Conservation (phyloP, 495 filamentous ascomycete species). For the Delitschia confertaspora region DNA sequence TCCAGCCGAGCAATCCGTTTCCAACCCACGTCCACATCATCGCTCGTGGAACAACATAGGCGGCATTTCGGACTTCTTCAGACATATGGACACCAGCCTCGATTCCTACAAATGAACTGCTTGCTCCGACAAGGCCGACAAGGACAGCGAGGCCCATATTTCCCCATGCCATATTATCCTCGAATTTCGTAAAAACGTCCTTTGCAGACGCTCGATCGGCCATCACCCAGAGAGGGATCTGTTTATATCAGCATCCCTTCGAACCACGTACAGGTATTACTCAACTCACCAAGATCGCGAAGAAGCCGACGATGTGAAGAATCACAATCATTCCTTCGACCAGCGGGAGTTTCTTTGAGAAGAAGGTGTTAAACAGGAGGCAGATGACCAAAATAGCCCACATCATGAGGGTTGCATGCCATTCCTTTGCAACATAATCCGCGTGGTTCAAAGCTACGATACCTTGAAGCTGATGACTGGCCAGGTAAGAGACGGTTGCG, state of each 20-base stretch:
- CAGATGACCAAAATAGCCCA: conserved; percentile 15
- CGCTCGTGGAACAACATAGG: conserved; percentile 18
- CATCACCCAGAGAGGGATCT: conserved; percentile 38
- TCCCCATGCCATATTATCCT: conserved; percentile 28
- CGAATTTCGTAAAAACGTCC: conserved; percentile 28
- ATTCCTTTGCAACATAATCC: not conserved
- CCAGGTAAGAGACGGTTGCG: conserved; percentile 3
- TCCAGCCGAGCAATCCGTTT: conserved; percentile 25
- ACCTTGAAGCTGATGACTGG: conserved; percentile 3
- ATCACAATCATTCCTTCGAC: conserved; percentile 23
- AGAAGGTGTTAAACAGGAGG: conserved; percentile 23
- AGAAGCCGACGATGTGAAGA: conserved; percentile 32
- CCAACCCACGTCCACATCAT: conserved; percentile 26
- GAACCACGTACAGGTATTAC: too few species aligned
- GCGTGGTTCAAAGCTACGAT: conserved; percentile 6
- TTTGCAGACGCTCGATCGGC: conserved; percentile 27
- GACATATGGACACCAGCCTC: conserved; percentile 22
- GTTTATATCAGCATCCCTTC: too few species aligned
- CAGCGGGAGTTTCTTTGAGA: conserved; percentile 21
- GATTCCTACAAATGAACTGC: conserved; percentile 15
- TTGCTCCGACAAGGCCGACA: conserved; percentile 10
- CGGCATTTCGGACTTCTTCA: conserved; percentile 29
- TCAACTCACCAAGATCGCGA: conserved; percentile 42
- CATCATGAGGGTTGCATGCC: conserved; percentile 21
- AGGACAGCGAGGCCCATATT: conserved; percentile 12